Conservation (phyloP, 1,284 basidiomycete species). For the Marasmius tenuissimus region DNA sequence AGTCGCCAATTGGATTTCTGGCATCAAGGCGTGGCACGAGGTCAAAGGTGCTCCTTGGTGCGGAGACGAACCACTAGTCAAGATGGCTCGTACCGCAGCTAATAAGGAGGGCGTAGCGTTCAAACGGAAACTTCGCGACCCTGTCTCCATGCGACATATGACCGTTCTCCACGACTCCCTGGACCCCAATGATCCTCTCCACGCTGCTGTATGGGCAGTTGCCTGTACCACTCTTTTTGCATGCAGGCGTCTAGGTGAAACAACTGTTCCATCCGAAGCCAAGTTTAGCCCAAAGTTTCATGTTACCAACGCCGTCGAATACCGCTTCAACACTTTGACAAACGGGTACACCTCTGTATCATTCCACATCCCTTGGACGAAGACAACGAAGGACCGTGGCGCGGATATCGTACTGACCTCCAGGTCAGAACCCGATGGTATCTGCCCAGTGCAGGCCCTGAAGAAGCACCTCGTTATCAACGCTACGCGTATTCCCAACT, state of each 20-base stretch:
- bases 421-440: not conserved
- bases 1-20: constrained; percentile 2
- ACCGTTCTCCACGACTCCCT: too few relatives aligned
- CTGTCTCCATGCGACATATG: constrained; percentile 5
- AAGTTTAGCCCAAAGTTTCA: constrained; percentile 3
- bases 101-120: too few relatives aligned
- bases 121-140: not conserved
- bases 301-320: not conserved
- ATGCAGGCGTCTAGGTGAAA: constrained; percentile 11
- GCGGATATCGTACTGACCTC: not conserved
- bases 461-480: not conserved
- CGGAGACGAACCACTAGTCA: not conserved
- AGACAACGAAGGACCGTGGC: not conserved
- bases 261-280: not conserved
- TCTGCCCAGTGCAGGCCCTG: not conserved
- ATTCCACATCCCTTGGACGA: not conserved
- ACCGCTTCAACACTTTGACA: too few relatives aligned
- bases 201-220: constrained; percentile 8
- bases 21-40: constrained; percentile 8
- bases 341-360: too few relatives aligned
- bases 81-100: too few relatives aligned
- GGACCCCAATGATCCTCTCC: too few relatives aligned
- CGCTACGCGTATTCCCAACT: not conserved
- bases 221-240: constrained; percentile 3
- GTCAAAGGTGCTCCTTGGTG: constrained; percentile 7